These are phyloP conservation scores for Podaxis sp. DNA, from an alignment of 768 basidiomycete species.

Conservation along the genomic window DNA sequence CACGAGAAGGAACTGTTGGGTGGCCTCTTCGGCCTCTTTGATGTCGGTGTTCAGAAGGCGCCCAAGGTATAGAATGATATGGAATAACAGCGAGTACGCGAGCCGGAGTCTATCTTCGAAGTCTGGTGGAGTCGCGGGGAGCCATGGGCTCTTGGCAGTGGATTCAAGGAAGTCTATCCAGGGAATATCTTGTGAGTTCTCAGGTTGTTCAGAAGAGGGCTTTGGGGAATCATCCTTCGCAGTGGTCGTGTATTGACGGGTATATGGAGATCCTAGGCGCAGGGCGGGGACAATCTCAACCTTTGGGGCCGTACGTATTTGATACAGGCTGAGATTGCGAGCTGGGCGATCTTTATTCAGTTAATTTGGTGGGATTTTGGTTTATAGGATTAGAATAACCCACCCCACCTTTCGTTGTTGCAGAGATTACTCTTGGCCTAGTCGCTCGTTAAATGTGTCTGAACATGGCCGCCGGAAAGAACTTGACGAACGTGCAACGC, in stretches of 20 bases:
- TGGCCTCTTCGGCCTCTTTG: background rate
- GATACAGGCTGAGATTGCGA: background rate
- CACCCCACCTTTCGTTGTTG: background rate
- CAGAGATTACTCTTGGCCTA: background rate
- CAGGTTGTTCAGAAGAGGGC: background rate
- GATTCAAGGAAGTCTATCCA: conserved; percentile 16
- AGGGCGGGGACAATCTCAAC: background rate
- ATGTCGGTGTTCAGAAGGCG: background rate
- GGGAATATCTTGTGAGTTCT: background rate
- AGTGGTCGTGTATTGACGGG: background rate
- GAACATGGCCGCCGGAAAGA: background rate
- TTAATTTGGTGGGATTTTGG: background rate
- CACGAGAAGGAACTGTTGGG: conserved; percentile 3
- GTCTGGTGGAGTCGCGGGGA: conserved; percentile 2
- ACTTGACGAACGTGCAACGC: no score
- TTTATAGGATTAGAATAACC: background rate
- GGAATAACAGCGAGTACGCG: conserved; percentile 10
- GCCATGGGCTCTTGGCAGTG: conserved; percentile 10
- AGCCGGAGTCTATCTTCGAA: conserved; percentile 8
- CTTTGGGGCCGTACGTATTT: background rate
- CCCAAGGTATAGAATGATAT: conserved; percentile 11
- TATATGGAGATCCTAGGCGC: background rate
- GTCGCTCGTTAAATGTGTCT: background rate
- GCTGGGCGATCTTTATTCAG: background rate
- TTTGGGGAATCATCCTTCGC: background rate